Conservation (phyloP, 306 rosid genomes). For the Astragalus membranaceus region DNA sequence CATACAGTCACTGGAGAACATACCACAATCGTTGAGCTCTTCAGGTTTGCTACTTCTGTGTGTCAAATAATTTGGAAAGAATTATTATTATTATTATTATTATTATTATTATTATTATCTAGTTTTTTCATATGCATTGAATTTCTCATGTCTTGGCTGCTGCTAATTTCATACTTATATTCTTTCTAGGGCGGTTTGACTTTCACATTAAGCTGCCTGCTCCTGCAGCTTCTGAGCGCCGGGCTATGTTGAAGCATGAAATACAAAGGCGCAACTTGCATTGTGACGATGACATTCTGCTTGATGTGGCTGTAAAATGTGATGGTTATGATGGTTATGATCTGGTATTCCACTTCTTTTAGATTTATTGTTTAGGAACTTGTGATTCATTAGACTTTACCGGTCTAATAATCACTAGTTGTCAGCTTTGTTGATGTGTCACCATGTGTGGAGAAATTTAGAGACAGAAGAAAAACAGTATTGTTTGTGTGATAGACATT, state of each 20-base stretch:
- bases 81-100: background rate
- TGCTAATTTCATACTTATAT: conserved; percentile 13
- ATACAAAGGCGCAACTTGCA: conserved; percentile 64
- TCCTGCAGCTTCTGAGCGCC: conserved; percentile 87
- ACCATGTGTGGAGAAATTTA: conserved; percentile 4
- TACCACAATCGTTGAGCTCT: conserved; percentile 76
- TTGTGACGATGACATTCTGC: conserved; percentile 64
- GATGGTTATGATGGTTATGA: conserved; percentile 98
- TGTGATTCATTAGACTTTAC: background rate
- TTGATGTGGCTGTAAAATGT: conserved; percentile 76
- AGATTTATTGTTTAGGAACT: background rate
- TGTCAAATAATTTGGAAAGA: background rate
- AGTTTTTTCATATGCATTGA: background rate
- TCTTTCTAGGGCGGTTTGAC: conserved; percentile 74
- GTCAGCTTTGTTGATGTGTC: conserved; percentile 2
- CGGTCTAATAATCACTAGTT: background rate
- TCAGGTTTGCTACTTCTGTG: conserved; percentile 57
- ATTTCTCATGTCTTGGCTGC: conserved; percentile 16
- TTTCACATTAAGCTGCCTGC: conserved; percentile 80
- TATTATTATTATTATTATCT: background rate
- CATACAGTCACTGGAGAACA: conserved; percentile 60
- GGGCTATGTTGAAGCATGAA: conserved; percentile 82
- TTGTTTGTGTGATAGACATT: conserved; percentile 1
- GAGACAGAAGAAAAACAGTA: background rate
- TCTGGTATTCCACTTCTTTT: conserved; percentile 55